These are phyloP conservation scores for Trichoderma aggressivum DNA, from an alignment of 2,329 filamentous ascomycete genomes.

Conservation along the genomic window DNA sequence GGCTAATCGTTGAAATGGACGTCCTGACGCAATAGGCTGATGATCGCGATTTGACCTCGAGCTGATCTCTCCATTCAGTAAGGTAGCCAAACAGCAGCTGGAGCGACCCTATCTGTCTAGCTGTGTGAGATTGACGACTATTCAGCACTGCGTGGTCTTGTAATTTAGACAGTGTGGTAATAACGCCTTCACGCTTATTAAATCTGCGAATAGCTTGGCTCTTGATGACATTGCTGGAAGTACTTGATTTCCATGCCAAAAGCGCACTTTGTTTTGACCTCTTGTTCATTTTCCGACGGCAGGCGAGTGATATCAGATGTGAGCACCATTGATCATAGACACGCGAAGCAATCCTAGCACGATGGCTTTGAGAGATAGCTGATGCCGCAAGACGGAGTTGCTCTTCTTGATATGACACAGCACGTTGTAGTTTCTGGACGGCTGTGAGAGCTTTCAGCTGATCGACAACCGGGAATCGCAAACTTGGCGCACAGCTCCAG, in stretches of 20 bases:
- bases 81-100: constrained; percentile 27
- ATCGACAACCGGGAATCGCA: constrained; percentile 30
- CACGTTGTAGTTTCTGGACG: constrained; percentile 35
- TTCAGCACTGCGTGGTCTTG: constrained; percentile 16
- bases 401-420: constrained; percentile 27
- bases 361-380: constrained; percentile 24
- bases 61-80: constrained; percentile 32
- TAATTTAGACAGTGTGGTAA: constrained; percentile 26
- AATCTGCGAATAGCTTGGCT: constrained; percentile 23
- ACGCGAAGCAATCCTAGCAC: constrained; percentile 22
- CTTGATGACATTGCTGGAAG: constrained; percentile 16
- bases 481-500: constrained; percentile 35
- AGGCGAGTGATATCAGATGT: constrained; percentile 24
- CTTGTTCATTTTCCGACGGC: constrained; percentile 23
- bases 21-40: constrained; percentile 24
- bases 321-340: constrained; percentile 31
- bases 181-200: constrained; percentile 18
- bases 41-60: constrained; percentile 29
- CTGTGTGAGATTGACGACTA: constrained; percentile 12
- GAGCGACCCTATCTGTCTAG: constrained; percentile 18
- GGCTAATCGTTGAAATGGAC: constrained; percentile 23
- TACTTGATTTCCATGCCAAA: constrained; percentile 26
- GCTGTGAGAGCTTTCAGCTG: constrained; percentile 30
- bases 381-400: constrained; percentile 28
- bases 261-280: constrained; percentile 22